These are phyloP conservation scores for Podospora appendiculata DNA, from an alignment of 495 filamentous ascomycete species.

Conservation along the genomic window DNA sequence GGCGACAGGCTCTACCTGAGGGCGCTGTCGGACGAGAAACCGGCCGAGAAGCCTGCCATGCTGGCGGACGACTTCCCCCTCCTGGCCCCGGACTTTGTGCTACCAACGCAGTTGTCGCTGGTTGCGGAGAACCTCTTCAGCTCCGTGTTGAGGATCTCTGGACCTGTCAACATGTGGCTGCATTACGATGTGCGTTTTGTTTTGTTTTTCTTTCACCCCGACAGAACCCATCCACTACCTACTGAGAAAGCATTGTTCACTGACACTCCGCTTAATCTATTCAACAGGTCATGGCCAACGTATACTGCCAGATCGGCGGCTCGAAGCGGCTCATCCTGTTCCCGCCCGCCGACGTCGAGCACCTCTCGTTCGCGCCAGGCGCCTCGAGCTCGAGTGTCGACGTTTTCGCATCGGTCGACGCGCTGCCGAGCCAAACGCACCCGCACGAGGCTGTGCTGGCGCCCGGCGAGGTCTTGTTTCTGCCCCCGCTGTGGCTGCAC, in stretches of 20 bases:
- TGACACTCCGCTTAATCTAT: too few species aligned
- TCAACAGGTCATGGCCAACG: constrained; percentile 72
- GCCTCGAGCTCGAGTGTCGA: constrained; percentile 70
- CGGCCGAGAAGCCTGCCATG: constrained; percentile 58
- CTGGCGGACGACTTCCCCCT: constrained; percentile 63
- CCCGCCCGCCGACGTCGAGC: constrained; percentile 64
- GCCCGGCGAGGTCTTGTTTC: constrained; percentile 69
- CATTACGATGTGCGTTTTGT: constrained; percentile 68
- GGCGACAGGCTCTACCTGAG: constrained; percentile 70
- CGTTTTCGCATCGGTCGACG: constrained; percentile 46
- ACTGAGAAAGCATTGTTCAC: too few species aligned
- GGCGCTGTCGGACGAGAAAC: constrained; percentile 59
- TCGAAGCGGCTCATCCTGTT: constrained; percentile 67
- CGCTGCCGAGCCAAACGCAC: constrained; percentile 33
- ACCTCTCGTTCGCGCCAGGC: constrained; percentile 64
- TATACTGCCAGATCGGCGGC: constrained; percentile 73
- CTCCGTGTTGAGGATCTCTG: constrained; percentile 72
- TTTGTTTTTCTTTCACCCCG: too few species aligned
- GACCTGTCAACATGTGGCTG: constrained; percentile 81
- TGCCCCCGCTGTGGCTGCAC: constrained; percentile 79
- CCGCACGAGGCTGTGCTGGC: constrained; percentile 59
- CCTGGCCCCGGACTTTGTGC: constrained; percentile 59
- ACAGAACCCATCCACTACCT: too few species aligned
- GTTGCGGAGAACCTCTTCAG: constrained; percentile 62
- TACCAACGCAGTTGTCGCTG: constrained; percentile 56